These are phyloP conservation scores for Aspergillus pseudoviridinutans DNA, from an alignment of 2,329 filamentous ascomycete genomes.

Conservation along the genomic window DNA sequence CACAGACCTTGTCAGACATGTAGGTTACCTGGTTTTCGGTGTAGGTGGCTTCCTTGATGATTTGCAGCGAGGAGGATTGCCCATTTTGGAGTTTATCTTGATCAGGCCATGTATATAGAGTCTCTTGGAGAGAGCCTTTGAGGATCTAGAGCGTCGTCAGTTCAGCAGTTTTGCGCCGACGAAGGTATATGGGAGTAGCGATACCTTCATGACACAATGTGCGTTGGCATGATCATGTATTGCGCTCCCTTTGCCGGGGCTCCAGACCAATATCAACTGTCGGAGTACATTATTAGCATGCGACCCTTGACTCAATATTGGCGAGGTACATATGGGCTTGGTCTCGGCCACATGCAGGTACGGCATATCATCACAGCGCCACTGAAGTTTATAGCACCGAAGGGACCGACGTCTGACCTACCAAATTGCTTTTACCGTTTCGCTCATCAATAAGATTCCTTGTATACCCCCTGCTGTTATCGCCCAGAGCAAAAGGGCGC, in stretches of 20 bases:
- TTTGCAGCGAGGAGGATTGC: constrained; percentile 51
- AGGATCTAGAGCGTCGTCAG: constrained; percentile 55
- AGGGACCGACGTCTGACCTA: constrained; percentile 37
- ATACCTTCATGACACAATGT: constrained; percentile 81
- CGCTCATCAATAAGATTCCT: constrained; percentile 86
- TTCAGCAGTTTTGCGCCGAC: neutral
- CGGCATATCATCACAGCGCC: neutral
- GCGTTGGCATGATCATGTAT: constrained; percentile 88
- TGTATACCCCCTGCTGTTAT: constrained; percentile 69
- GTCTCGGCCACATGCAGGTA: neutral
- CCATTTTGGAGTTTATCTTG: constrained; percentile 43
- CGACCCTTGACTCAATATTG: neutral
- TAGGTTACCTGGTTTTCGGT: constrained; percentile 74
- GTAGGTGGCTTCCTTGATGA: constrained; percentile 66
- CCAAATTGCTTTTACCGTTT: constrained; percentile 74
- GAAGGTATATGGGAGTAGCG: neutral
- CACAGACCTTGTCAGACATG: constrained; percentile 68
- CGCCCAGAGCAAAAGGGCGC: constrained; percentile 69
- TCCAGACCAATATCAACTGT: constrained; percentile 85
- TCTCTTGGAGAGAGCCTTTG: constrained; percentile 74
- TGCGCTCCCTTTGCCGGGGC: constrained; percentile 73
- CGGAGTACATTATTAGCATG: constrained; percentile 6
- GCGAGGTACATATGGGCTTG: neutral
- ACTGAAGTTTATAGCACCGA: neutral
- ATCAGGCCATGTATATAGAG: constrained; percentile 70